A percentile compares a stretch with the other conserved stretches of the same genome.
These are phyloP conservation scores for Coemansia sp. DNA, from an alignment of 192 early-diverging fungal species.

Conservation along the genomic window DNA sequence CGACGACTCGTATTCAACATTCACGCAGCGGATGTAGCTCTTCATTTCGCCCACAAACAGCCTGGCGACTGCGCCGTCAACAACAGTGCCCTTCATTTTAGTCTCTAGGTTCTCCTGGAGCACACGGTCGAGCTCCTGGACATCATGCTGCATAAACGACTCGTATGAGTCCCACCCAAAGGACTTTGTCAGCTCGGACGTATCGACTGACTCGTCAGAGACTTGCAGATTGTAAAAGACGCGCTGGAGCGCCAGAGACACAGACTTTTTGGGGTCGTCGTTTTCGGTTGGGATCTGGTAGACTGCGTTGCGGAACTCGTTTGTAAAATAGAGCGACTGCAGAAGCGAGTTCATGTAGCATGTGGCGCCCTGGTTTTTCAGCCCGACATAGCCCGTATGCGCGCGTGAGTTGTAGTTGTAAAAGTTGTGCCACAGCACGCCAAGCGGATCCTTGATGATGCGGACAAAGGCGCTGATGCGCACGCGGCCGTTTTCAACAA, in stretches of 20 bases:
- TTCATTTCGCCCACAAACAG: constrained; percentile 99
- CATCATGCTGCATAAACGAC: constrained; percentile 97
- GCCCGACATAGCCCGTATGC: constrained; percentile 87
- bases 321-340: constrained; percentile 93
- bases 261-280: constrained; percentile 84
- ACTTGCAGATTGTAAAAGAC: constrained; percentile 91
- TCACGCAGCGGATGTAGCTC: constrained; percentile 93
- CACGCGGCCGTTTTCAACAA: constrained; percentile 67
- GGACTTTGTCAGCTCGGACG: constrained; percentile 92
- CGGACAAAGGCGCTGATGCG: constrained; percentile 72
- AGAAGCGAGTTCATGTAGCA: constrained; percentile 99
- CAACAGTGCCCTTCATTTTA: constrained; percentile 96
- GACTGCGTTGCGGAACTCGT: constrained; percentile 87
- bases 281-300: constrained; percentile 90
- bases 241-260: constrained; percentile 88
- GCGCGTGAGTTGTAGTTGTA: constrained; percentile 88
- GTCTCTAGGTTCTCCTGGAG: constrained; percentile 94
- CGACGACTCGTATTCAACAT: constrained; percentile 93
- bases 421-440: constrained; percentile 95
- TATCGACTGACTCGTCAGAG: constrained; percentile 71
- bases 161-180: constrained; percentile 98
- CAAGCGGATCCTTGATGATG: constrained; percentile 81
- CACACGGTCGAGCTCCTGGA: constrained; percentile 98
- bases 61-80: constrained; percentile 85
- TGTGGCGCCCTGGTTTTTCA: constrained; percentile 97